Percentiles rank a stretch among this genome's conserved stretches.
phyloP scores from a whole-genome alignment of 345 rosid species.

The thale cress (Arabidopsis thaliana) region DNA sequence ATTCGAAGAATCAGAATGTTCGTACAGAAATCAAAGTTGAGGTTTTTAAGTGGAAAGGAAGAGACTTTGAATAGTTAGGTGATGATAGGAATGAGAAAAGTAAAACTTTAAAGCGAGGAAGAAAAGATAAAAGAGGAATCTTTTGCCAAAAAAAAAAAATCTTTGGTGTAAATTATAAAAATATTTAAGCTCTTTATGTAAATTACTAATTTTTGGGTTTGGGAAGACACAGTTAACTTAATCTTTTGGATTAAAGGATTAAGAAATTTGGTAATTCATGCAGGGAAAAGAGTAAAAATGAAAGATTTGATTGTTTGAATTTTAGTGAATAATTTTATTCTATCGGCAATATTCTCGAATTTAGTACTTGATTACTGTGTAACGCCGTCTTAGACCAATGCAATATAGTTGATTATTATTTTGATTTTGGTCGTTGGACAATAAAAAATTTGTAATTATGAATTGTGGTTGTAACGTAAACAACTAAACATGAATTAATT shows the following conservation, averaged over 20 bases:
- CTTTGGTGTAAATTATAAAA: too few species aligned
- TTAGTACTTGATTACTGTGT: neutral
- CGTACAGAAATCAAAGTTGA: neutral
- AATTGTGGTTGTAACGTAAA: constrained; percentile 11
- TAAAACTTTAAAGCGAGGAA: neutral
- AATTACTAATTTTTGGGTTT: neutral
- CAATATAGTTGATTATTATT: neutral
- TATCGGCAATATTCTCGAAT: neutral
- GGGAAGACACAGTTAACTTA: neutral
- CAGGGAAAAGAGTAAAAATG: neutral
- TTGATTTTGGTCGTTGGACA: constrained; percentile 19
- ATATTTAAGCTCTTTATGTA: too few species aligned
- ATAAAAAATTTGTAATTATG: neutral
- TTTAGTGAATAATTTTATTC: neutral
- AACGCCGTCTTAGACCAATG: constrained; percentile 1
- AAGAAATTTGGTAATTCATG: neutral
- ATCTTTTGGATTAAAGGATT: neutral
- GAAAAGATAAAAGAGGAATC: constrained; percentile 47
- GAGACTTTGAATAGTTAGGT: constrained; percentile 34
- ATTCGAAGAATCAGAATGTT: constrained; percentile 27
- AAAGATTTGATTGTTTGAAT: neutral
- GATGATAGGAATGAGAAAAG: constrained; percentile 18
- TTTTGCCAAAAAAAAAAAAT: constrained; percentile 49
- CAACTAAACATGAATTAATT: constrained; percentile 1
- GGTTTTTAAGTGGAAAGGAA: constrained; percentile 10